A percentile compares a stretch with the other conserved stretches of the same genome.
These are phyloP conservation scores for Ilex aquifolium DNA, from an alignment of 257 asterid genomes.

Conservation along the genomic window DNA sequence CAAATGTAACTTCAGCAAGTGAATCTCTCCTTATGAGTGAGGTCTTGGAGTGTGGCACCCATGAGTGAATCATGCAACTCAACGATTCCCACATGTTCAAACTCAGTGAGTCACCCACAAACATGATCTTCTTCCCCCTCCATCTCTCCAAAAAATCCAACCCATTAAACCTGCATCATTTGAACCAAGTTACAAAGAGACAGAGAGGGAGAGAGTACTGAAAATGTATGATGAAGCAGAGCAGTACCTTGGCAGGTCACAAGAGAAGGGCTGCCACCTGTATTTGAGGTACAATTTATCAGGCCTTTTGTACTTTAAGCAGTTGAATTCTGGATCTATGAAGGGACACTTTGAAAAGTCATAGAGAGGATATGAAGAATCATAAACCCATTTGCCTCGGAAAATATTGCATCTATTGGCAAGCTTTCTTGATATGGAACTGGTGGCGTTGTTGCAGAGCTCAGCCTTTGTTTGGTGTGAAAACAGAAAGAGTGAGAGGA, in stretches of 20 bases:
- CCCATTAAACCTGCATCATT: conserved; percentile 68
- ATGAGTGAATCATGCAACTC: conserved; percentile 85
- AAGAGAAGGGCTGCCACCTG: conserved; percentile 89
- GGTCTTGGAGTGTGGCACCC: conserved; percentile 51
- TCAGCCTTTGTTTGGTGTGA: conserved; percentile 26
- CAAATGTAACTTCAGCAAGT: conserved; percentile 42
- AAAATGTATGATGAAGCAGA: background rate
- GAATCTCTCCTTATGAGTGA: conserved; percentile 38
- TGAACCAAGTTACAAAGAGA: background rate
- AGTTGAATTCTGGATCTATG: conserved; percentile 78
- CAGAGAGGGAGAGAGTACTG: background rate
- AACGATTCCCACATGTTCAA: conserved; percentile 92
- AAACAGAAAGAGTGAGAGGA: conserved; percentile 30
- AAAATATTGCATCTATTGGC: conserved; percentile 55
- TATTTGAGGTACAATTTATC: conserved; percentile 70
- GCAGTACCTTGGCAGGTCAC: conserved; percentile 62
- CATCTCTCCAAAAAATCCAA: conserved; percentile 60
- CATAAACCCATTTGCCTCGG: conserved; percentile 81
- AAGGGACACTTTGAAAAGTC: conserved; percentile 71
- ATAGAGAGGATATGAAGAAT: conserved; percentile 81
- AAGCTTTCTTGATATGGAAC: conserved; percentile 25
- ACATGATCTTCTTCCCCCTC: conserved; percentile 92
- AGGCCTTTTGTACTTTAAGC: conserved; percentile 68
- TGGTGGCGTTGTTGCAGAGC: conserved; percentile 19
- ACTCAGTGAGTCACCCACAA: conserved; percentile 96